phyloP scores from a whole-genome alignment of 148 eudicot species.

The Nepenthes mirabilis region DNA sequence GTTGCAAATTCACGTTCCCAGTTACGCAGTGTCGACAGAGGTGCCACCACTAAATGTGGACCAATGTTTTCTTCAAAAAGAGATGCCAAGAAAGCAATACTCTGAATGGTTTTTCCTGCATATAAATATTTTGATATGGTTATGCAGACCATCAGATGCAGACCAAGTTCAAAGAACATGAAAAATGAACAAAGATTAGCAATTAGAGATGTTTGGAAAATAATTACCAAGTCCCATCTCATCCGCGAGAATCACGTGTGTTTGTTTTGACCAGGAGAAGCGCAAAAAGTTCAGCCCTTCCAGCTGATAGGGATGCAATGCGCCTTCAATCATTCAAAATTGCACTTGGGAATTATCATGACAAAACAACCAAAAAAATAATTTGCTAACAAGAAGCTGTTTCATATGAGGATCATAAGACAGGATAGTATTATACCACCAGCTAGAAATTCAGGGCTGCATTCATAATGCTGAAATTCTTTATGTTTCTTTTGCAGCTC shows the following conservation, averaged over 20 bases:
- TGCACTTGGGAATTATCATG: background rate
- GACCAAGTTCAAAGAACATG: background rate
- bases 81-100: constrained; percentile 90
- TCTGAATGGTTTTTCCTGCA: constrained; percentile 97
- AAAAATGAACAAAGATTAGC: background rate
- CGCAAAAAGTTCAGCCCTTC: constrained; percentile 98
- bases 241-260: constrained; percentile 98
- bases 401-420: background rate
- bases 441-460: constrained; percentile 72
- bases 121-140: background rate
- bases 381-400: background rate
- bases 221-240: constrained; percentile 97
- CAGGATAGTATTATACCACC: constrained; percentile 32
- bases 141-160: background rate
- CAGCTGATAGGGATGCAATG: constrained; percentile 93
- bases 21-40: constrained; percentile 89
- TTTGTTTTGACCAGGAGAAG: constrained; percentile 87
- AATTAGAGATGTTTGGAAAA: background rate
- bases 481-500: constrained; percentile 52
- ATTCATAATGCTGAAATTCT: constrained; percentile 85
- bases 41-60: constrained; percentile 93
- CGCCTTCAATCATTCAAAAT: constrained; percentile 38
- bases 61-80: constrained; percentile 51
- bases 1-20: constrained; percentile 98
- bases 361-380: background rate